Evolutionary conservation across 371 early-diverging fungal species (phyloP).

Genomic region (Chytridiales sp.): DNA sequence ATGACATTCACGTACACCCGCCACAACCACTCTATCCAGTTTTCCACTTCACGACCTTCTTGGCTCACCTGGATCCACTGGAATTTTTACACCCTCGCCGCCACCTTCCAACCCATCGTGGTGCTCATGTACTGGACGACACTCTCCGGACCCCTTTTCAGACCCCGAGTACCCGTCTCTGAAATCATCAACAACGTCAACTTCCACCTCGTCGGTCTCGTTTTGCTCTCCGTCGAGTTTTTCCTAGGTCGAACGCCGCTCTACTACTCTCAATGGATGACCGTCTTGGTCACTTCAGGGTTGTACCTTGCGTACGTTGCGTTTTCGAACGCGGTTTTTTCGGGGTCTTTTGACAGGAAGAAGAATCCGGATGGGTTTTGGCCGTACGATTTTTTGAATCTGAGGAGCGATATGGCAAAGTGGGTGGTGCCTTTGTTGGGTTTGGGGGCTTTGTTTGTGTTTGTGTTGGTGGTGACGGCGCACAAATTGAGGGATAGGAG

Average conservation of each 20-base stretch:
- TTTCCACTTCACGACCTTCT: neutral
- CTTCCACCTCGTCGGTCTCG: conserved; percentile 23
- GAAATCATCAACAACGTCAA: conserved; percentile 14
- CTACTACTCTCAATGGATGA: conserved; percentile 22
- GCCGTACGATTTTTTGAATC: too few species aligned
- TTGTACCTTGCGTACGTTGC: conserved; percentile 23
- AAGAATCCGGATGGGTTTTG: too few species aligned
- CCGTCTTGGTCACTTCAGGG: conserved; percentile 8
- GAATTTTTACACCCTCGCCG: conserved; percentile 26
- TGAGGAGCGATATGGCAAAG: too few species aligned
- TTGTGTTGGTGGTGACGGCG: too few species aligned
- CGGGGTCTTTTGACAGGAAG: too few species aligned
- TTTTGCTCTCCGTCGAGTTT: conserved; percentile 27
- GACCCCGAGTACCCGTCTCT: neutral
- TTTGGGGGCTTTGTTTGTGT: too few species aligned
- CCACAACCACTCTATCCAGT: too few species aligned
- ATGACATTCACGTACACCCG: too few species aligned
- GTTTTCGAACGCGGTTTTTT: conserved; percentile 18
- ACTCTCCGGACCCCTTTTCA: conserved; percentile 13
- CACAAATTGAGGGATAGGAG: too few species aligned
- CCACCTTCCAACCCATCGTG: conserved; percentile 23
- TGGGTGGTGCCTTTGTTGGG: too few species aligned
- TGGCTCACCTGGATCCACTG: conserved; percentile 26
- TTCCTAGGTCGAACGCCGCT: conserved; percentile 23
- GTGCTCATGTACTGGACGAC: conserved; percentile 28